These are phyloP conservation scores for Dendrostoma leiphaemia DNA, from an alignment of 2,329 filamentous ascomycete species.

Conservation along the genomic window DNA sequence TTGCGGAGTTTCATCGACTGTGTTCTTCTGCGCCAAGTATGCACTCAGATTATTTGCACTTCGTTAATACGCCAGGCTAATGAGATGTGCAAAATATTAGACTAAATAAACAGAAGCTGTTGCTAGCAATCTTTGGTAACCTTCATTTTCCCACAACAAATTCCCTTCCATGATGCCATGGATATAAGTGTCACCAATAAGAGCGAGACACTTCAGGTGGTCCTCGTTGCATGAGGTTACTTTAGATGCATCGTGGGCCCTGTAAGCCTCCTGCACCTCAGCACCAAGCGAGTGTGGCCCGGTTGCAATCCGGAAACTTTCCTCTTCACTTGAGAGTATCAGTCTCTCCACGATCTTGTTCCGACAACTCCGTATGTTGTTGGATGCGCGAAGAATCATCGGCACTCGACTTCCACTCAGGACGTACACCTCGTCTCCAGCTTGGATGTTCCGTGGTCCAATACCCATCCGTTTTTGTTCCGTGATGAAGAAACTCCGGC, in stretches of 20 bases:
- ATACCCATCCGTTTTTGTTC: background rate
- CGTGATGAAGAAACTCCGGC: background rate
- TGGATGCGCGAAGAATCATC: background rate
- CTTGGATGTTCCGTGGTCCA: background rate
- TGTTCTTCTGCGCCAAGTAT: too few relatives aligned
- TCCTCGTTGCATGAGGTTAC: background rate
- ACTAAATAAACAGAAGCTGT: too few relatives aligned
- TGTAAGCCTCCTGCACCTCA: background rate
- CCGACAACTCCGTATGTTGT: background rate
- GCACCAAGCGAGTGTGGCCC: background rate
- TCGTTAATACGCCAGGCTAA: too few relatives aligned
- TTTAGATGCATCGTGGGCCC: too few relatives aligned
- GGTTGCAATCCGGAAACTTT: background rate
- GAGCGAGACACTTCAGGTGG: background rate
- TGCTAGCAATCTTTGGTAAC: too few relatives aligned
- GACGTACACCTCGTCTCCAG: background rate
- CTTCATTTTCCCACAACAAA: background rate
- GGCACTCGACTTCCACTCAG: background rate
- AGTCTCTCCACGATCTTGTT: background rate
- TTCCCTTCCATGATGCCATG: slow-evolving; percentile 1
- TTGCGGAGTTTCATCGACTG: too few relatives aligned
- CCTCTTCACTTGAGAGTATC: background rate
- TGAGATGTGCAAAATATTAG: too few relatives aligned
- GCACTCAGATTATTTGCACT: too few relatives aligned
- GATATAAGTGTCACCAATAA: background rate